Evolutionary conservation across 108 stramenopile species (phyloP).

Genomic region (Skeletonema grethae): DNA sequence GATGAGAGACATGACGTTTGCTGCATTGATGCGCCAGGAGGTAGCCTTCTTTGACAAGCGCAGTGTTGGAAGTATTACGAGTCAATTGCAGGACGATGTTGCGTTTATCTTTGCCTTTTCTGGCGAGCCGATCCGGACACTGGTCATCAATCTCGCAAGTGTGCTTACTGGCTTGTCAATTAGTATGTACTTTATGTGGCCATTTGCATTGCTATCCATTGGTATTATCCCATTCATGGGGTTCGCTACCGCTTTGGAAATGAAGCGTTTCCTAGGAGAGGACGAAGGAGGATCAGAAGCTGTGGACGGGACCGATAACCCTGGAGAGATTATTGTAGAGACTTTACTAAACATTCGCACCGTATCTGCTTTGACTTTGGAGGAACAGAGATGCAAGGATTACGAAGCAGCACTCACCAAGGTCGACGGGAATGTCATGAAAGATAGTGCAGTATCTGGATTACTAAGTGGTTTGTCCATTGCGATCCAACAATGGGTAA

Average conservation of each 20-base stretch:
- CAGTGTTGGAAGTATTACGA: conserved; percentile 70
- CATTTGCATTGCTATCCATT: conserved; percentile 76
- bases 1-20: conserved; percentile 64
- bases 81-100: conserved; percentile 85
- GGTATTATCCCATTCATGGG: conserved; percentile 69
- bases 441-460: conserved; percentile 35
- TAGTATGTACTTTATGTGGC: conserved; percentile 65
- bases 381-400: conserved; percentile 56
- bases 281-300: conserved; percentile 53
- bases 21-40: conserved; percentile 70
- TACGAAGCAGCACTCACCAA: conserved; percentile 57
- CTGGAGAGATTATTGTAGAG: conserved; percentile 77
- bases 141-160: conserved; percentile 60
- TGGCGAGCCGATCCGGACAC: conserved; percentile 68
- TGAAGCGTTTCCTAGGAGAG: conserved; percentile 63
- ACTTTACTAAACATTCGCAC: conserved; percentile 80
- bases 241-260: conserved; percentile 75
- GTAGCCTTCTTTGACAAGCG: conserved; percentile 76
- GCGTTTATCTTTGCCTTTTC: conserved; percentile 68
- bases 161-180: conserved; percentile 28
- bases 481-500: conserved; percentile 41
- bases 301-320: conserved; percentile 54
- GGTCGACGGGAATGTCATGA: conserved; percentile 33
- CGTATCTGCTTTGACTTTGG: conserved; percentile 68
- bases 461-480: conserved; percentile 29